Percentiles rank a stretch among this genome's conserved stretches.
phyloP scores from a whole-genome alignment of 1,139 yeast genomes.

The Sugiyamaella xylanicola region DNA sequence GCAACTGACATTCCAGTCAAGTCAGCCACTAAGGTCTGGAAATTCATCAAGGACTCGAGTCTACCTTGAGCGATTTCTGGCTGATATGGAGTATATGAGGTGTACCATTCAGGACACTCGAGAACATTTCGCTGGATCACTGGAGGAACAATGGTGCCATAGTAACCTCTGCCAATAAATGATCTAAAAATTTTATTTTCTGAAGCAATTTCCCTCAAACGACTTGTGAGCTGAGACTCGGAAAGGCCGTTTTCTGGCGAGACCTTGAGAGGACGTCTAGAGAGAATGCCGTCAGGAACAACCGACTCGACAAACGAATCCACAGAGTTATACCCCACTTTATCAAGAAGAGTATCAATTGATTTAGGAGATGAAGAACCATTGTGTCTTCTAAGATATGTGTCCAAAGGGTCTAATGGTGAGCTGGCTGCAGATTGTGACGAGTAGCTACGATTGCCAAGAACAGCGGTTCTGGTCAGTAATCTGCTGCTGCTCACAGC shows the following conservation, averaged over 20 bases:
- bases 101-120: conserved; percentile 97
- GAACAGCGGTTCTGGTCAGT: neutral
- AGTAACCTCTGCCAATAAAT: conserved; percentile 92
- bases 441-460: conserved; percentile 5
- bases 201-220: conserved; percentile 66
- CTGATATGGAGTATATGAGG: conserved; percentile 97
- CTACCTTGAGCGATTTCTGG: conserved; percentile 98
- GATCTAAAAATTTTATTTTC: conserved; percentile 73
- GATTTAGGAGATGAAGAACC: conserved; percentile 73
- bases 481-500: neutral
- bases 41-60: conserved; percentile 83
- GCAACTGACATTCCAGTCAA: conserved; percentile 92
- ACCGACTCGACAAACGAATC: conserved; percentile 71
- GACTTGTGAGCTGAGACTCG: conserved; percentile 76
- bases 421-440: conserved; percentile 1
- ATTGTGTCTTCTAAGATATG: conserved; percentile 86
- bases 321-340: conserved; percentile 67
- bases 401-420: conserved; percentile 56
- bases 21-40: conserved; percentile 85
- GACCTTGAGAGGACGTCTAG: conserved; percentile 64
- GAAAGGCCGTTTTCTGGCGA: conserved; percentile 71
- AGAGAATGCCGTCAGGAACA: conserved; percentile 74
- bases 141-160: conserved; percentile 86
- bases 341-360: conserved; percentile 62
- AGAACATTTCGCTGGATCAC: conserved; percentile 89